Evolutionary conservation across 345 rosid species (phyloP).

Genomic region (Iberis pinnata): DNA sequence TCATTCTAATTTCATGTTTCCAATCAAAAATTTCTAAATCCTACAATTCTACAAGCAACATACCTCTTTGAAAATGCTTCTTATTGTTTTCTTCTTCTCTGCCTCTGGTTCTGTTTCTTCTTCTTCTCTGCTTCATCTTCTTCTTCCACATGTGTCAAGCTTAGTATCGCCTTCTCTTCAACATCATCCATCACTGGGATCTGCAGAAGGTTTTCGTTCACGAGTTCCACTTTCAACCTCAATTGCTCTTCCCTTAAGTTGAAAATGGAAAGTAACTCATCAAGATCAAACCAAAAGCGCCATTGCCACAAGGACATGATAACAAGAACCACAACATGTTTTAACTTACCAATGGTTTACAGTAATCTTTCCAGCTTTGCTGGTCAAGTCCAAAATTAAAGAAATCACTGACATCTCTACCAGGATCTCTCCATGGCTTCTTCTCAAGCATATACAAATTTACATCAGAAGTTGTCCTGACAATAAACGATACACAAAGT

Average conservation of each 20-base stretch:
- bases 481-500: constrained; percentile 7
- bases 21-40: no score
- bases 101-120: no score
- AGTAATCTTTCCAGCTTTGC: constrained; percentile 61
- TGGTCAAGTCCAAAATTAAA: constrained; percentile 67
- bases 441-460: constrained; percentile 43
- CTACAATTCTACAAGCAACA: no score
- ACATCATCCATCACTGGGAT: constrained; percentile 43
- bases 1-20: no score
- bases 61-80: no score
- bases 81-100: no score
- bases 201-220: constrained; percentile 57
- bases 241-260: constrained; percentile 57
- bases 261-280: constrained; percentile 19
- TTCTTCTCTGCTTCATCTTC: no score
- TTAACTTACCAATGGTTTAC: constrained; percentile 47
- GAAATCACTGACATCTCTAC: constrained; percentile 44
- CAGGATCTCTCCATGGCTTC: constrained; percentile 57
- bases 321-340: constrained; percentile 4
- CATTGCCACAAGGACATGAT: constrained; percentile 9
- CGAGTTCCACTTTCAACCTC: constrained; percentile 41
- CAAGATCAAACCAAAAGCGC: constrained; percentile 14
- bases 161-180: constrained; percentile 33
- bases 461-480: constrained; percentile 50
- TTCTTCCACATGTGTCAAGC: constrained; percentile 26